Evolutionary conservation across 306 rosid genomes (phyloP), one percentile per base, ranked within the genome.

Genomic region (Aeschynomene evenia): DNA sequence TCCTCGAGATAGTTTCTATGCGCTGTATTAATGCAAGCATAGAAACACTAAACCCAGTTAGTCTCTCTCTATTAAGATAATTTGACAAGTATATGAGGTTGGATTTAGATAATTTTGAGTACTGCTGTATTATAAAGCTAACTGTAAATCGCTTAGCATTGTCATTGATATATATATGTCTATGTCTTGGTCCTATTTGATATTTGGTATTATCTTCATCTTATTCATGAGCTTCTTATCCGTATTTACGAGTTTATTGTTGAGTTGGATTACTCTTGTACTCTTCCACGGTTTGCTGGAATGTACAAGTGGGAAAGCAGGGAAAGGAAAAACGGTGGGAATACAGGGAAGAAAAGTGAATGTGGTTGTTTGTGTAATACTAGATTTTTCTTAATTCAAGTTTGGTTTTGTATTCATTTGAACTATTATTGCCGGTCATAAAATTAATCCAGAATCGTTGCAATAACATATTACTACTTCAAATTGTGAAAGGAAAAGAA

Each of bases 21-120:
- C 43, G 37, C 24, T 74, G 43, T 66, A 59, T 69, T 76, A 57
- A 55, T 54, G 21, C 4, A 60, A 58, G 69, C 76, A 61, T 67
- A 36, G 11, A 18, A 34, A 33, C 60, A 69, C 4, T 36, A 40
- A 36, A 36, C 36, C 62, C 42, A n/a, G 37, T 60, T 70, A 52
- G 31, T 28, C 28, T 50, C 40, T 28, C 28, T 50, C 40, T 63
- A 54, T 60, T 6, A 16, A 14, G 50, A 34, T 7, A 51, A 54
- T 74, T 22, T 55, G 39, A 18, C 16, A 21, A n/a, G 22, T 15
- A 24, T 36, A 24, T 36, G 60, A 31, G 46, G 13, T 63, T 42
- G 75, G 63, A 76, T 16, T n/a, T 53, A 6, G 70, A 67, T 81
- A n/a, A 40, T 64, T 49, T 57, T 51, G 31, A 50, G 36, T 37